These are phyloP conservation scores for Immersiporthe knoxdaviesiana DNA, from an alignment of 2,329 filamentous ascomycete genomes.

Conservation along the genomic window DNA sequence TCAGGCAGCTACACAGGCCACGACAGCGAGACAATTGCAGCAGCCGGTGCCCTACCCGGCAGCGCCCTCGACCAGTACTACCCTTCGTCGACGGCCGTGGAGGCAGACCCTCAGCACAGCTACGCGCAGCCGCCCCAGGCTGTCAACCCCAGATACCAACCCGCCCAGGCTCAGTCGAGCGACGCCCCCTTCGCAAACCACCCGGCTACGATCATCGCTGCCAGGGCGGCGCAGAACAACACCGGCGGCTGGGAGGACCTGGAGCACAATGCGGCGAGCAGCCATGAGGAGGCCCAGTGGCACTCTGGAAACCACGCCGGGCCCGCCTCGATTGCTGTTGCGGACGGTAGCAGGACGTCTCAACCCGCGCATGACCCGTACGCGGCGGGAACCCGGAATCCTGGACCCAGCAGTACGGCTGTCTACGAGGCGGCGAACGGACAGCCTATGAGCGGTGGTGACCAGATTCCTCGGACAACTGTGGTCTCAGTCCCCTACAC, in stretches of 20 bases:
- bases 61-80: conserved; percentile 45
- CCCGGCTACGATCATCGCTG: conserved; percentile 13
- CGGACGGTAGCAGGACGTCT: background rate
- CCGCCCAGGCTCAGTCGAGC: conserved; percentile 34
- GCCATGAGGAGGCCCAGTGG: conserved; percentile 14
- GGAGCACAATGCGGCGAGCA: conserved; percentile 11
- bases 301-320: background rate
- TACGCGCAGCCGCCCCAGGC: conserved; percentile 3
- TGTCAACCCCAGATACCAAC: conserved; percentile 51
- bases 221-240: conserved; percentile 8
- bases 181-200: conserved; percentile 20
- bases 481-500: conserved; percentile 3
- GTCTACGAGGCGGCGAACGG: conserved; percentile 14
- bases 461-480: conserved; percentile 15
- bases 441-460: background rate
- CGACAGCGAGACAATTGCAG: conserved; percentile 63
- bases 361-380: conserved; percentile 8
- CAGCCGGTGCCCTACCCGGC: conserved; percentile 58
- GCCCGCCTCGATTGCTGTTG: conserved; percentile 12
- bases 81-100: conserved; percentile 22
- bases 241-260: background rate
- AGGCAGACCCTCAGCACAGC: conserved; percentile 23
- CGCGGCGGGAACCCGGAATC: background rate
- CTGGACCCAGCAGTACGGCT: conserved; percentile 4
- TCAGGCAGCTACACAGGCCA: conserved; percentile 45